Conservation (phyloP, 495 filamentous ascomycete genomes). For the Xylaria venustula region DNA sequence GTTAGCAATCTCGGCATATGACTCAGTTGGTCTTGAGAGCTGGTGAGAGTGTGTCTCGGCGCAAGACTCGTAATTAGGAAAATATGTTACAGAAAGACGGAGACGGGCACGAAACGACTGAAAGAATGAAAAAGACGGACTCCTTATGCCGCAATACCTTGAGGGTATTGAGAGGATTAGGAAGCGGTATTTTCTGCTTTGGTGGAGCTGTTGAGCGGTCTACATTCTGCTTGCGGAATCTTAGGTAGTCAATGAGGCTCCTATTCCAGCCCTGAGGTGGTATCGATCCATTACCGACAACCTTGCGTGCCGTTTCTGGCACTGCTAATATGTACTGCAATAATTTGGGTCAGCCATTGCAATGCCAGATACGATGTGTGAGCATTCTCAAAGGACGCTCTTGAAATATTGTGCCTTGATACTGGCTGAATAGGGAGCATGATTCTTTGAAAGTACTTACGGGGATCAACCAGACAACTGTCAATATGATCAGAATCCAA, state of each 20-base stretch:
- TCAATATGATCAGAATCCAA: constrained; percentile 68
- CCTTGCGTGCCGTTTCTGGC: constrained; percentile 67
- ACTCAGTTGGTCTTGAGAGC: not conserved
- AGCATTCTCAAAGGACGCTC: too few relatives aligned
- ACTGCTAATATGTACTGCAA: constrained; percentile 48
- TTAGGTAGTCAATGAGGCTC: constrained; percentile 43
- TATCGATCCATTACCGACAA: constrained; percentile 70
- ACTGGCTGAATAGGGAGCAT: not conserved
- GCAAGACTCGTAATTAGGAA: too few relatives aligned
- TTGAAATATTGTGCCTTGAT: too few relatives aligned
- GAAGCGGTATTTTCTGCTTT: constrained; percentile 57
- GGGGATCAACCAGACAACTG: constrained; percentile 49
- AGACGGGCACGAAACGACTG: too few relatives aligned
- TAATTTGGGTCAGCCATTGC: not conserved
- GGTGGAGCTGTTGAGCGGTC: constrained; percentile 25
- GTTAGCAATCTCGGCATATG: not conserved
- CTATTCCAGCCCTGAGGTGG: constrained; percentile 55
- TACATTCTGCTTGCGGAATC: constrained; percentile 29
- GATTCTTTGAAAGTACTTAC: not conserved
- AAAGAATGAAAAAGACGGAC: constrained; percentile 21
- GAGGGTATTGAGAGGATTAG: constrained; percentile 69
- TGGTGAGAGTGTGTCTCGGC: too few relatives aligned
- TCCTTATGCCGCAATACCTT: constrained; percentile 67
- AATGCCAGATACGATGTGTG: too few relatives aligned
- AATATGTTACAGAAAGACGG: too few relatives aligned